A percentile compares a stretch with the other conserved stretches of the same genome.
Evolutionary conservation across 352 stramenopile species (phyloP).

Genomic region (Globisporangium polare): DNA sequence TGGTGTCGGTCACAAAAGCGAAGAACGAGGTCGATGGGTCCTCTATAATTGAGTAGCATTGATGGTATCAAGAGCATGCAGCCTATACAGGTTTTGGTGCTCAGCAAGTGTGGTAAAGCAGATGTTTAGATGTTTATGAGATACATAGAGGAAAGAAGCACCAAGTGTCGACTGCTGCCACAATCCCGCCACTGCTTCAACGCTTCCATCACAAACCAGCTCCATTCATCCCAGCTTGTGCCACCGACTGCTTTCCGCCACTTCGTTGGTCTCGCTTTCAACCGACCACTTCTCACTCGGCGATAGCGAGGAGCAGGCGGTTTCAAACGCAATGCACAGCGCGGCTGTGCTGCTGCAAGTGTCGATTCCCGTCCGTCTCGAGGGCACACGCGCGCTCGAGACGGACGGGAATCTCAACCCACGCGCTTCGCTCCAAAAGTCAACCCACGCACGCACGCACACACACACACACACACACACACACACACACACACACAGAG

Average conservation of each 20-base stretch:
- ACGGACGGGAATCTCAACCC: too few species aligned
- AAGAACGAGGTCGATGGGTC: too few species aligned
- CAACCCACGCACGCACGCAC: background rate
- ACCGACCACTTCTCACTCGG: too few species aligned
- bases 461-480: background rate
- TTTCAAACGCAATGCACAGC: too few species aligned
- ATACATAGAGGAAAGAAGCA: background rate
- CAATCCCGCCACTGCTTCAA: background rate
- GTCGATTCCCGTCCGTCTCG: too few species aligned
- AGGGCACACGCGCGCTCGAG: too few species aligned
- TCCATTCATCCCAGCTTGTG: background rate
- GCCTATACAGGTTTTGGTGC: background rate
- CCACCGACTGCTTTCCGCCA: slow-evolving; percentile 5
- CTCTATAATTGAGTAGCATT: background rate
- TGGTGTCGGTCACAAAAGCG: too few species aligned
- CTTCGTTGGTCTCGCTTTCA: too few species aligned
- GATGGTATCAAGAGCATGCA: background rate
- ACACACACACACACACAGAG: background rate
- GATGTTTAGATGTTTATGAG: background rate
- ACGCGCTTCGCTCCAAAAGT: too few species aligned
- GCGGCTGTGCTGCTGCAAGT: too few species aligned
- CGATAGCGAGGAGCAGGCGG: too few species aligned
- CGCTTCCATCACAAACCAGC: background rate
- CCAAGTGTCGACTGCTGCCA: background rate
- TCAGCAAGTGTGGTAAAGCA: background rate